A percentile compares a stretch with the other conserved stretches of the same genome.
Conservation (phyloP, 2,329 filamentous ascomycete genomes). For the Nothopassalora personata region DNA sequence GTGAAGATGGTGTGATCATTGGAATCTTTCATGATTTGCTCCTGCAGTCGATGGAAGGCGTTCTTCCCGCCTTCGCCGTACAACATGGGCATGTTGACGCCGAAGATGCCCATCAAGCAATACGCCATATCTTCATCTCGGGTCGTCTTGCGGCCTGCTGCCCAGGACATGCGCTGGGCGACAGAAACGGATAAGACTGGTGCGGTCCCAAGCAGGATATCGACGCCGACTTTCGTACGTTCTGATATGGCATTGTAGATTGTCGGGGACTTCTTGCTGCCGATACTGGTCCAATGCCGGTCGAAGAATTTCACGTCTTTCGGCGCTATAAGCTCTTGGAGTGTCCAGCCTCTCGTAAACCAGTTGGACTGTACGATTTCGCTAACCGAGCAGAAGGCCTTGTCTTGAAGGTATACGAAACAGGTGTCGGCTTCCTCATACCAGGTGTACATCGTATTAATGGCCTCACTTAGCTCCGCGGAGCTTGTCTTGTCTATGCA, state of each 20-base stretch:
- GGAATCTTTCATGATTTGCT: constrained; percentile 12
- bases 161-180: constrained; percentile 20
- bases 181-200: neutral
- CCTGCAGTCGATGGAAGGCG: constrained; percentile 9
- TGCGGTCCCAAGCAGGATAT: neutral
- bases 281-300: neutral
- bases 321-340: constrained; percentile 13
- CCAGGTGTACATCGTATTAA: constrained; percentile 22
- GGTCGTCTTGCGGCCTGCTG: constrained; percentile 10
- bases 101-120: constrained; percentile 43
- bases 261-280: neutral
- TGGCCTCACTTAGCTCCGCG: constrained; percentile 18
- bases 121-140: constrained; percentile 42
- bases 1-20: constrained; percentile 16
- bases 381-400: neutral
- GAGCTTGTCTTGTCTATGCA: constrained; percentile 19
- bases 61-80: constrained; percentile 12
- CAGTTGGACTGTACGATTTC: constrained; percentile 1
- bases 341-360: constrained; percentile 1
- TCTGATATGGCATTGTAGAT: neutral
- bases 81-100: constrained; percentile 34
- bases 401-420: constrained; percentile 14
- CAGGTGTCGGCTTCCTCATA: constrained; percentile 17
- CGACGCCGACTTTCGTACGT: neutral
- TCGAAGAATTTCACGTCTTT: constrained; percentile 9